phyloP scores from a whole-genome alignment of 257 asterid genomes.

The Linaria vulgaris region DNA sequence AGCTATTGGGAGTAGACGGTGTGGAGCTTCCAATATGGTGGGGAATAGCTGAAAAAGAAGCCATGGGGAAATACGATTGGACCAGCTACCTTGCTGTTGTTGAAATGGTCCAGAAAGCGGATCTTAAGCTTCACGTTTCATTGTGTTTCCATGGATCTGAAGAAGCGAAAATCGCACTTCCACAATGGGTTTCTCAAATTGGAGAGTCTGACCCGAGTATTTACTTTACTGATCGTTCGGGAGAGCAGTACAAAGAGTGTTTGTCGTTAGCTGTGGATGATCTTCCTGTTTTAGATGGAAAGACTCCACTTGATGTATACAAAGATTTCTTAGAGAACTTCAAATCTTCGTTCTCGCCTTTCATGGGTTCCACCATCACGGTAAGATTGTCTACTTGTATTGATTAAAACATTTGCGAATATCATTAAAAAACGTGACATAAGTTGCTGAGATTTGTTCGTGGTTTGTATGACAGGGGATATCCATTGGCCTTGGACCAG shows the following conservation, averaged over 20 bases:
- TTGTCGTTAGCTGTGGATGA: constrained; percentile 73
- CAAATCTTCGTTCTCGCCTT: constrained; percentile 54
- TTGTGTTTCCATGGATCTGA: constrained; percentile 69
- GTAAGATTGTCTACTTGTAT: constrained; percentile 37
- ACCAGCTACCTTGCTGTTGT: constrained; percentile 58
- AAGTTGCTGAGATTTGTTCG: constrained; percentile 15
- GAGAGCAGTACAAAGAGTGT: constrained; percentile 56
- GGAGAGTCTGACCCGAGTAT: constrained; percentile 59
- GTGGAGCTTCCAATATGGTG: constrained; percentile 96
- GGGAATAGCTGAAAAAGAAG: constrained; percentile 80
- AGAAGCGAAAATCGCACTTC: constrained; percentile 47
- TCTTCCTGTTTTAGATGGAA: constrained; percentile 75
- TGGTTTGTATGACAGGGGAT: constrained; percentile 50
- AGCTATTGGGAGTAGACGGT: constrained; percentile 78
- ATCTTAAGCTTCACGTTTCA: constrained; percentile 68
- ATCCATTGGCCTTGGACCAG: constrained; percentile 85
- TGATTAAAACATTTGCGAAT: background rate
- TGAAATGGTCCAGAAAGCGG: constrained; percentile 61
- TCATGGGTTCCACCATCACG: constrained; percentile 72
- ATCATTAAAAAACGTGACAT: background rate
- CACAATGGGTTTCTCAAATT: constrained; percentile 64
- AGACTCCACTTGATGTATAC: constrained; percentile 70
- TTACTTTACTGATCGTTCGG: constrained; percentile 62
- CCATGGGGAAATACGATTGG: constrained; percentile 73
- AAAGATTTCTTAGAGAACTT: constrained; percentile 60